Conservation (phyloP, 2,329 filamentous ascomycete species). For the Sarocladiaceae sp. region DNA sequence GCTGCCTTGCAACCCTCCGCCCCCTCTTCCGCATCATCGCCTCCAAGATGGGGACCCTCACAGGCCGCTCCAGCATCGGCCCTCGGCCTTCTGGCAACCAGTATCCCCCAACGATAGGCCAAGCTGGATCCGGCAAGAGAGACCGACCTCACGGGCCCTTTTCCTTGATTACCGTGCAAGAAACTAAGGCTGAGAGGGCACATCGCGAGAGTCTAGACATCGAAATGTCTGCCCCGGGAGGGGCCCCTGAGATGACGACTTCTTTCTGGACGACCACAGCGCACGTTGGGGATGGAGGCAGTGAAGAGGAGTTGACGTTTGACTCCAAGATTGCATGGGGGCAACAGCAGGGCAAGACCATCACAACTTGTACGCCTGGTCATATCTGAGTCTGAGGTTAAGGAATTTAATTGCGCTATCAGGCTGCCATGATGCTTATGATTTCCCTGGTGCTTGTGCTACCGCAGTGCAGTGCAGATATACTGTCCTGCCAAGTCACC, state of each 20-base stretch:
- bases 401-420: too few relatives aligned
- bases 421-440: too few relatives aligned
- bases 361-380: too few relatives aligned
- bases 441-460: too few relatives aligned
- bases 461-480: too few relatives aligned
- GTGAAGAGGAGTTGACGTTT: constrained; percentile 5
- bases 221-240: not conserved
- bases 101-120: not conserved
- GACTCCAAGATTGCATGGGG: too few relatives aligned
- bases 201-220: not conserved
- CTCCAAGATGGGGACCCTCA: constrained; percentile 15
- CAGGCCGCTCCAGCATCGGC: not conserved
- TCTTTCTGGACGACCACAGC: not conserved
- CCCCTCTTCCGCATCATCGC: constrained; percentile 30
- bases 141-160: constrained; percentile 5
- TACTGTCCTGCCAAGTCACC: too few relatives aligned
- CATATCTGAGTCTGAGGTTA: too few relatives aligned
- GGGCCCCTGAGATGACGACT: constrained; percentile 4
- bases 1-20: constrained; percentile 39
- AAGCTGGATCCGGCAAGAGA: not conserved
- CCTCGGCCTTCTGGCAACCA: not conserved
- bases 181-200: not conserved
- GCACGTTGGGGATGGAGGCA: not conserved
- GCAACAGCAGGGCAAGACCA: too few relatives aligned
- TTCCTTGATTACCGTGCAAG: not conserved